Evolutionary conservation across 2,329 filamentous ascomycete genomes (phyloP), one percentile per base, ranked within the genome.

Genomic region (Fusarium marasasianum): DNA sequence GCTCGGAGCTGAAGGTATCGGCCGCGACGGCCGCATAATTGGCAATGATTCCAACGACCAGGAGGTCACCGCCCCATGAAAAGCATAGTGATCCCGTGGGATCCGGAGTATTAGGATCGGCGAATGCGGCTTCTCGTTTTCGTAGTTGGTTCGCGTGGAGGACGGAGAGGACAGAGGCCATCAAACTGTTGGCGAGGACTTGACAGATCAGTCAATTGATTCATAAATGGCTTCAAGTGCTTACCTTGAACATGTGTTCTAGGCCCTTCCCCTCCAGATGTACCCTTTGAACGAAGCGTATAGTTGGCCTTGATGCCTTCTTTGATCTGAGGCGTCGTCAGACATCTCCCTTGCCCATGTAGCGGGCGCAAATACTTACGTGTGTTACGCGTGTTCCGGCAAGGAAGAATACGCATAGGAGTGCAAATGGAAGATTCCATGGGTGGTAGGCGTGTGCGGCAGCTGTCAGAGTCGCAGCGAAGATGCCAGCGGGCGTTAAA

Each of bases 1-100:
- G 91, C 84, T 99, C 96, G 17, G 95, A 98, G 65, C 93, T 95
- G 81, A 98, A 96, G 0, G 96, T 99, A 82, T 99, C 96, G 56
- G 96, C 94, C 26, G 94, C 91, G 15, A 97, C 95, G 55, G 94
- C 94, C 33, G 95, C 96, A 79, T 99, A 99, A 84, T 98, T 96
- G 47, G 91, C 90, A 74, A 93, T 89, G 74, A 93, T 91, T 18
- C 91, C 91, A 26, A 92, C 79, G 17, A 92, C 84, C 8, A 92
- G 84, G 10, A 92, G 81, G 77, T 92, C 91, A 41, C 91, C 91
- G 55, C 85, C 85, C 89, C 89, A 91, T 1, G 86, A 82, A 79
- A 85, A 92, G 82, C 90, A 92, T 60, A 87, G 80, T 20, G 84
- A 85, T 63, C 86, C 84, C 22, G 80, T 59, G 6, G 82, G 81